A percentile compares a stretch with the other conserved stretches of the same genome.
Conservation (phyloP, 495 filamentous ascomycete species). For the Aspergillus affinis region DNA sequence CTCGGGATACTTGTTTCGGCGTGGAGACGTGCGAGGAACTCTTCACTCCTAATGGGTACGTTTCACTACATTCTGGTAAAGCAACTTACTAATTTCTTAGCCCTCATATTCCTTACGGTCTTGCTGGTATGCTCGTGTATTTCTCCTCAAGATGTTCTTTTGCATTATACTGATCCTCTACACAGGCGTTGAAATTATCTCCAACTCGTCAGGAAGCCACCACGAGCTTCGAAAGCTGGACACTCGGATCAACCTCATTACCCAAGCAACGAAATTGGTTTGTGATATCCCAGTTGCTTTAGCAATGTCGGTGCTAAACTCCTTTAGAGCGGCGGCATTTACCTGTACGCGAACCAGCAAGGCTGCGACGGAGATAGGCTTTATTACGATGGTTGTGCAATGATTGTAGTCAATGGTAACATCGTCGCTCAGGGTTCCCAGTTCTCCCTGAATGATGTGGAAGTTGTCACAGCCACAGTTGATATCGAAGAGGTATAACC, state of each 20-base stretch:
- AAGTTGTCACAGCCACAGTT: conserved; percentile 77
- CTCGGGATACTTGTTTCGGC: conserved; percentile 69
- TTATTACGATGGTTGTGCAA: conserved; percentile 72
- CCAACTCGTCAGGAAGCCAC: conserved; percentile 74
- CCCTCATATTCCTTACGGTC: conserved; percentile 36
- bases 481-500: conserved; percentile 75
- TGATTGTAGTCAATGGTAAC: conserved; percentile 75
- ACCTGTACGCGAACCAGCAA: conserved; percentile 72
- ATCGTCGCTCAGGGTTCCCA: conserved; percentile 70
- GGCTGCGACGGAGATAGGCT: conserved; percentile 71
- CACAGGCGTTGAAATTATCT: conserved; percentile 68
- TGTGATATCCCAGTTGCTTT: conserved; percentile 11
- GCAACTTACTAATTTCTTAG: conserved; percentile 11
- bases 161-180: conserved; percentile 13
- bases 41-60: conserved; percentile 63
- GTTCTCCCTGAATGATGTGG: conserved; percentile 79
- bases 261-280: conserved; percentile 66
- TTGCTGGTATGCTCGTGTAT: conserved; percentile 28
- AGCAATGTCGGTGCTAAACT: conserved; percentile 2
- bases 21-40: conserved; percentile 80
- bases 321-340: conserved; percentile 64
- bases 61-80: background rate
- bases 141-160: background rate
- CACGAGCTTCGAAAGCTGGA: conserved; percentile 75
- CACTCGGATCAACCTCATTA: conserved; percentile 70